Percentiles rank a stretch among this genome's conserved stretches.
These are phyloP conservation scores for Neocallimastix lanati DNA, from an alignment of 192 early-diverging fungal genomes.

Conservation along the genomic window DNA sequence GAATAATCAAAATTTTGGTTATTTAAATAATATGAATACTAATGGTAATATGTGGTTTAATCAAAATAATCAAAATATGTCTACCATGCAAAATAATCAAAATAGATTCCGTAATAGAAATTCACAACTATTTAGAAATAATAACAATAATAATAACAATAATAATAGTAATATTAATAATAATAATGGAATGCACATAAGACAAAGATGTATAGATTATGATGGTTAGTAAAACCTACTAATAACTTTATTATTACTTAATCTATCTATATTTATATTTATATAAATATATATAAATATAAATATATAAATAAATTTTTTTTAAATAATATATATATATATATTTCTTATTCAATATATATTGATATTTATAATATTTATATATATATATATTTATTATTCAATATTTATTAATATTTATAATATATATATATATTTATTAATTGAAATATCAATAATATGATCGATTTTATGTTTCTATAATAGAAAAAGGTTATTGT, in stretches of 20 bases:
- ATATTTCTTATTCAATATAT: no score
- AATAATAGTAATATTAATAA: no score
- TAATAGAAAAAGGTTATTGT: slow-evolving; percentile 56
- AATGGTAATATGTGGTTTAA: background rate
- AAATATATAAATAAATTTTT: background rate
- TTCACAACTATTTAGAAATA: background rate
- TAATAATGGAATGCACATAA: slow-evolving; percentile 9
- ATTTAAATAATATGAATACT: slow-evolving; percentile 2
- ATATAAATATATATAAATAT: background rate
- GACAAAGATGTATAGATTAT: slow-evolving; percentile 51
- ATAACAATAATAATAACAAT: no score
- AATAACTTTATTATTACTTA: no score
- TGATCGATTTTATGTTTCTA: no score
- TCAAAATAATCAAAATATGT: background rate
- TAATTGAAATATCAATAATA: background rate
- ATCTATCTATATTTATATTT: no score
- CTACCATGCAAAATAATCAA: background rate
- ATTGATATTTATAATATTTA: no score
- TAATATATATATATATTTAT: background rate
- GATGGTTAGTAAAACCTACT: no score
- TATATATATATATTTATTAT: no score
- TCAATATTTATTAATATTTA: no score
- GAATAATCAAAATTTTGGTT: background rate
- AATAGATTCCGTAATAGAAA: background rate
- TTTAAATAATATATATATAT: background rate